A percentile compares a stretch with the other conserved stretches of the same genome.
Evolutionary conservation across 2,329 filamentous ascomycete genomes (phyloP).

Genomic region (Lasiodiplodia sp.): DNA sequence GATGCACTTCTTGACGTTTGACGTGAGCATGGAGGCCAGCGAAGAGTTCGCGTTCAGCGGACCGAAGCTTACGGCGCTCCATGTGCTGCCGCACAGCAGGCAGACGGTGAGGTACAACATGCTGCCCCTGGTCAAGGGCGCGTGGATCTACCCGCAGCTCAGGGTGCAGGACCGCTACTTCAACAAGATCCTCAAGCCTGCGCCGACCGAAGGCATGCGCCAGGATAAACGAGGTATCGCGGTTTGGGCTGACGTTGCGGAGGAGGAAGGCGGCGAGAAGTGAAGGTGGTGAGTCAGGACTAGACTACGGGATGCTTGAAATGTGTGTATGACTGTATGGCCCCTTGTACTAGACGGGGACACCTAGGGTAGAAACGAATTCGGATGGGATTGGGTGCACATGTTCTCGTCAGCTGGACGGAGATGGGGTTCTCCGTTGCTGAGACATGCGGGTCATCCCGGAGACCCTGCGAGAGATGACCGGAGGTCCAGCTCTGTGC

Average conservation of each 20-base stretch:
- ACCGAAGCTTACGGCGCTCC: conserved; percentile 78
- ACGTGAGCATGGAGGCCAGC: conserved; percentile 87
- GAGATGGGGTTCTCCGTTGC: neutral
- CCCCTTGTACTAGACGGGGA: neutral
- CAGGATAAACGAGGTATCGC: conserved; percentile 60
- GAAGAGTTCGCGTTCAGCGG: conserved; percentile 95
- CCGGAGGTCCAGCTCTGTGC: neutral
- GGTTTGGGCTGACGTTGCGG: conserved; percentile 41
- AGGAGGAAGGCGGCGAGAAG: conserved; percentile 34
- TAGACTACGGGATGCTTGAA: neutral
- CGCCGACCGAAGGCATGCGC: conserved; percentile 75
- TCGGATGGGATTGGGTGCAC: conserved; percentile 15
- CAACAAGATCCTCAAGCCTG: conserved; percentile 84
- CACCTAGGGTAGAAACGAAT: neutral
- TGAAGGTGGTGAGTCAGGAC: neutral
- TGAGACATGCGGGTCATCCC: conserved; percentile 22
- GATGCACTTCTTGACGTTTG: conserved; percentile 93
- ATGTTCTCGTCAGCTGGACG: conserved; percentile 21
- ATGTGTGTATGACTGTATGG: conserved; percentile 20
- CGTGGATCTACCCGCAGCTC: conserved; percentile 76
- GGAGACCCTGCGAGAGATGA: neutral
- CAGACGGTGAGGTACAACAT: conserved; percentile 77
- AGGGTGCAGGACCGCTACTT: conserved; percentile 90
- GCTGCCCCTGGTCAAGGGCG: conserved; percentile 67
- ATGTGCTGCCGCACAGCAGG: conserved; percentile 82